phyloP scores from a whole-genome alignment of 1,284 basidiomycete genomes.

The Megacollybia platyphylla region DNA sequence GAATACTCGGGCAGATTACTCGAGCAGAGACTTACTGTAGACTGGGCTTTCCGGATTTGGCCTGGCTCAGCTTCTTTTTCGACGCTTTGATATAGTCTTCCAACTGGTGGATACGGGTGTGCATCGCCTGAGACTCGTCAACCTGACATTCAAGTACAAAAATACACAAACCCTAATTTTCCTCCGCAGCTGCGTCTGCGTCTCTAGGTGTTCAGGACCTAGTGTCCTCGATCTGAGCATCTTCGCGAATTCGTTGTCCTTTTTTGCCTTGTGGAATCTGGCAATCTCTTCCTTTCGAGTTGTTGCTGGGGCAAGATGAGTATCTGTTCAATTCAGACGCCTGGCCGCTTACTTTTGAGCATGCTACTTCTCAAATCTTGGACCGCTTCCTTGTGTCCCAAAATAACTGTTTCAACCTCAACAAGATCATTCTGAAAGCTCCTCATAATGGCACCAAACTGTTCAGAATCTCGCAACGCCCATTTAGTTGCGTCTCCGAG shows the following conservation, averaged over 20 bases:
- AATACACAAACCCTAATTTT: slow-evolving; percentile 43
- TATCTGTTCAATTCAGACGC: not conserved
- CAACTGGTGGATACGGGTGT: slow-evolving; percentile 63
- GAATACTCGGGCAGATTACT: not conserved
- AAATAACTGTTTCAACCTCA: slow-evolving; percentile 20
- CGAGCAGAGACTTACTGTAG: slow-evolving; percentile 37
- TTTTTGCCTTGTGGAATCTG: slow-evolving; percentile 19
- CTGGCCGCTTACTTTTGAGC: slow-evolving; percentile 32
- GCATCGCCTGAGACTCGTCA: slow-evolving; percentile 36
- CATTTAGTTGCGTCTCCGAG: slow-evolving; percentile 36
- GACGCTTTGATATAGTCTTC: slow-evolving; percentile 60
- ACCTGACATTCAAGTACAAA: slow-evolving; percentile 1
- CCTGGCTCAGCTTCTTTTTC: slow-evolving; percentile 56
- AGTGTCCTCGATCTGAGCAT: slow-evolving; percentile 72
- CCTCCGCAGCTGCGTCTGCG: slow-evolving; percentile 63
- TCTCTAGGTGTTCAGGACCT: slow-evolving; percentile 82
- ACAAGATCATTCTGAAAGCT: slow-evolving; percentile 38
- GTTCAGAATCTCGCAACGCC: slow-evolving; percentile 36
- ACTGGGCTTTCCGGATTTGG: slow-evolving; percentile 48
- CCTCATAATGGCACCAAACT: slow-evolving; percentile 35
- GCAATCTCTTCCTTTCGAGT: slow-evolving; percentile 36
- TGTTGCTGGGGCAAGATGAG: slow-evolving; percentile 30
- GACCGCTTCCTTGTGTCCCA: slow-evolving; percentile 23
- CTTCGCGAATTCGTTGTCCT: slow-evolving; percentile 68
- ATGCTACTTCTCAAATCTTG: slow-evolving; percentile 36